Evolutionary conservation across 116 monocot genomes (phyloP), one percentile per base, ranked within the genome.

Genomic region (Zostera marina): DNA sequence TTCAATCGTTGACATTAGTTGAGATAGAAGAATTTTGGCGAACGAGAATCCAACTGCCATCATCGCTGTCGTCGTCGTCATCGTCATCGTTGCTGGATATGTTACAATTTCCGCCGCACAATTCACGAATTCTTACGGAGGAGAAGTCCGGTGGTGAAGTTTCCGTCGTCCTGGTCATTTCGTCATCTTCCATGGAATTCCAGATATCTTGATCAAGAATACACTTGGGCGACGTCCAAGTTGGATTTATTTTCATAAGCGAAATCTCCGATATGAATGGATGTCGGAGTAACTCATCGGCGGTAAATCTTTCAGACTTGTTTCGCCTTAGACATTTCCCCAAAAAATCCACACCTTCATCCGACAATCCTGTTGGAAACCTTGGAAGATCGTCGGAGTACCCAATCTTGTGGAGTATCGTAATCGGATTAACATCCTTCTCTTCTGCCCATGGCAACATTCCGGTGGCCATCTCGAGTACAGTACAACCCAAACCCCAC

Each of bases 381-480:
- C 66, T 69, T 9, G 84, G 81, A 21, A 62, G 2, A 1, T 78
- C 61, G 19, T 21, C 43, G 40, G 81, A 71, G 58, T 71, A 74
- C 1, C 56, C 84, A 16, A 90, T 79, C 26, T 60, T 61, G 54
- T 69, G 73, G 23, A 90, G 38, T 2, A 45, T 61, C 1, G 72
- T 25, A 3, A 72, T 13, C 4, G 77, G 68, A 54, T 72, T 54
- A 5, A 13, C 22, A 4, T 22, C 54, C 25, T 61, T 76, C 8
- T 16, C 47, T 19, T 65, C 79, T 7, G 70, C 66, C 89, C 84
- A 91, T 1, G 91, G 84, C 5, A 65, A 25, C 11, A 61, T 40
- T 11, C 90, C 90, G n/a, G 74, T 79, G 21, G 68, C 76, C 90
- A 91, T 91, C 79, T 91, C 79, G n/a, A 91, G 48, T 5, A 91